phyloP scores from a whole-genome alignment of 1,139 yeast species.

The Blastobotrys niveus region DNA sequence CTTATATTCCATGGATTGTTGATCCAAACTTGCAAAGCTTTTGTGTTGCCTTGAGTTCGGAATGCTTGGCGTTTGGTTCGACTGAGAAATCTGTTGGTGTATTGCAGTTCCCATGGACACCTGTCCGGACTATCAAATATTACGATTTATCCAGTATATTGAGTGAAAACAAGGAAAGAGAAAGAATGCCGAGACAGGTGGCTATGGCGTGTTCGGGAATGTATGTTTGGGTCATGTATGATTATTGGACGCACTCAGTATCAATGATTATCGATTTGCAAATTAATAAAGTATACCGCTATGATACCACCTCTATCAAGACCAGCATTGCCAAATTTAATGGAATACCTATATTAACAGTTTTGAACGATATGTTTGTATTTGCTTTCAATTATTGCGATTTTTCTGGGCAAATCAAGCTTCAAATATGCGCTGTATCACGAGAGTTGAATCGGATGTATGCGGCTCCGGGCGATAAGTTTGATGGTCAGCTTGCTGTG shows the following conservation, averaged over 20 bases:
- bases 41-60: slow-evolving; percentile 17
- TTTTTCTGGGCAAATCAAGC: neutral
- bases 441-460: neutral
- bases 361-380: slow-evolving; percentile 6
- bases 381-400: slow-evolving; percentile 11
- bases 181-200: neutral
- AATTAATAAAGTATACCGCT: neutral
- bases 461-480: slow-evolving; percentile 1
- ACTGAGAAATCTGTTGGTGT: slow-evolving; percentile 12
- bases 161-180: neutral
- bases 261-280: neutral
- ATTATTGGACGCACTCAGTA: neutral
- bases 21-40: slow-evolving; percentile 18
- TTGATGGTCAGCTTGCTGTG: neutral
- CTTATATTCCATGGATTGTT: slow-evolving; percentile 18
- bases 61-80: slow-evolving; percentile 18
- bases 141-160: neutral
- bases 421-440: slow-evolving; percentile 1
- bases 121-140: neutral
- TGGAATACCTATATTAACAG: slow-evolving; percentile 4
- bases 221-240: neutral
- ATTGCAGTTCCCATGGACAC: slow-evolving; percentile 4
- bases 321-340: neutral
- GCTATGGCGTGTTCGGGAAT: neutral
- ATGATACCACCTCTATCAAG: neutral